A percentile compares a stretch with the other conserved stretches of the same genome.
Evolutionary conservation across 106 monocot genomes (phyloP).

Genomic region (Dioscorea alata): DNA sequence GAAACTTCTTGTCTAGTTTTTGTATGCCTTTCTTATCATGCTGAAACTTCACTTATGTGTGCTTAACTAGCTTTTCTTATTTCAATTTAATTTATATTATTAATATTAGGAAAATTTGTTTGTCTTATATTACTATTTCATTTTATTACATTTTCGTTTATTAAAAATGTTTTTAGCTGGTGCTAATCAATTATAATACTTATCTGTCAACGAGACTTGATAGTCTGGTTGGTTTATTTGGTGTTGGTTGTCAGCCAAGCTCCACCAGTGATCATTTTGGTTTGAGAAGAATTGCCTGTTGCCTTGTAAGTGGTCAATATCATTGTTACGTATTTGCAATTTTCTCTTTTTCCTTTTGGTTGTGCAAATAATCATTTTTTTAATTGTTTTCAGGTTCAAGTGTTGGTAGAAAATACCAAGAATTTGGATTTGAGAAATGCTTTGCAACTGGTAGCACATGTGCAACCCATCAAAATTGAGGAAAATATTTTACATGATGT

Average conservation of each 20-base stretch:
- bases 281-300: conserved; percentile 88
- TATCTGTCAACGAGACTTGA: conserved; percentile 47
- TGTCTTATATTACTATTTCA: neutral
- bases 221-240: conserved; percentile 95
- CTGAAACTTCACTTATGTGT: neutral
- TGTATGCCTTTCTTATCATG: neutral
- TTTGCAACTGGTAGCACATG: conserved; percentile 54
- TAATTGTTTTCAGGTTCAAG: conserved; percentile 60
- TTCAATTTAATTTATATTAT: neutral
- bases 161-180: neutral
- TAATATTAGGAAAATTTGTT: neutral
- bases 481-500: conserved; percentile 49
- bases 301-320: conserved; percentile 82
- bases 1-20: neutral
- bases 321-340: neutral
- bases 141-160: too few relatives aligned
- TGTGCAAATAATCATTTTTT: neutral
- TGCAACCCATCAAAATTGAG: conserved; percentile 70
- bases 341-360: too few relatives aligned
- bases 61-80: neutral
- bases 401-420: conserved; percentile 83
- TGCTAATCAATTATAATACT: neutral
- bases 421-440: conserved; percentile 68
- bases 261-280: conserved; percentile 94
- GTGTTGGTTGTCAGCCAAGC: conserved; percentile 87